Base-by-base conservation (phyloP, 495 filamentous ascomycete genomes). In the Elasticomyces elasticus region DNA sequence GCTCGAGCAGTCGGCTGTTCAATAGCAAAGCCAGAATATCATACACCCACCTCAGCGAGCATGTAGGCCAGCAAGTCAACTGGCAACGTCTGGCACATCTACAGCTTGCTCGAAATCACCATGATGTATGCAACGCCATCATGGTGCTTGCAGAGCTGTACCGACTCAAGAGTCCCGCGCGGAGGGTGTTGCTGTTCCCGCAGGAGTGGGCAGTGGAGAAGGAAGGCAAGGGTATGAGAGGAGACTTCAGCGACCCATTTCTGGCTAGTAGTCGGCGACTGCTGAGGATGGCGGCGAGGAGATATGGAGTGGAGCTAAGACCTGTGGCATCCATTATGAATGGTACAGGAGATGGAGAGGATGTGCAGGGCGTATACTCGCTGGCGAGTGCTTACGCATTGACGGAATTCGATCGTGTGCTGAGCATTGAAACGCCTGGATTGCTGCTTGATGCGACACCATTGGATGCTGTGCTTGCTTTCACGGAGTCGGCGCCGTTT, bases 131-230 rank as follows among this genome's bases (percentile, higher is more conserved):
- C 64, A 68, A 63, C 28, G 68, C 72, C 0, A 58, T 77, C 22
- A 76, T 75, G 67, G 63, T 70, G 23, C 71, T 76, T 25, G 70
- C 65, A 11, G 70, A 70, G 28, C 52, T 77, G 30, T 64, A 73
- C 15, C 52, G 63, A 41, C 61, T 66, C 57, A 69, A 66, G 55
- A 73, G 69, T 47, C 70, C 69, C 23, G 72, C 72, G 28, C 64
- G 65, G 48, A 61, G 67, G 50, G 56, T 76, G 1, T 53, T 77
- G 20, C 35, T 76, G 59, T 77, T 75, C 58, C 74, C 74, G 17
- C 59, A 56, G 41, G 61, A 56, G 5, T 75, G 72, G 72, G 62
- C 70, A 31, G n/a, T 53, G 24, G 55, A 65, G 28, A 50, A 52
- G 31, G 48, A 56, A 41, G 41, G 25, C 13, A 57, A 50, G 33